Evolutionary conservation across 768 basidiomycete species (phyloP).

Genomic region (Podaxis sp.): DNA sequence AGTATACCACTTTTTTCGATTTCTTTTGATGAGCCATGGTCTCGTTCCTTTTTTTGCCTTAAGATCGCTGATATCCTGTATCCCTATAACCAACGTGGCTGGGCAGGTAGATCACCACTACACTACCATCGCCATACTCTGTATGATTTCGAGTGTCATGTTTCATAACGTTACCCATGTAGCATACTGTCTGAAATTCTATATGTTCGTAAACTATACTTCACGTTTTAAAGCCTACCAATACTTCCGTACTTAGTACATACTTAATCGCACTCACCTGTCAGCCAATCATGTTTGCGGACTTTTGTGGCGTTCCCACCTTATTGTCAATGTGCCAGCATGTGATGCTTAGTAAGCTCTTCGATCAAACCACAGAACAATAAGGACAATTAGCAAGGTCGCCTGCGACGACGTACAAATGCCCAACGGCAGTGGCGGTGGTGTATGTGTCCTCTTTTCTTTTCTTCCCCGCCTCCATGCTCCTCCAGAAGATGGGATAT

Average conservation of each 20-base stretch:
- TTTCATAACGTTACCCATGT: constrained; percentile 14
- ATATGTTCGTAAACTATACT: background rate
- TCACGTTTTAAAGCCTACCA: background rate
- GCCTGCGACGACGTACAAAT: constrained; percentile 23
- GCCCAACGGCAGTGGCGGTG: background rate
- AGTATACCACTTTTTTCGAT: background rate
- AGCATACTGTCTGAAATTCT: constrained; percentile 16
- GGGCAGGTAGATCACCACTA: background rate
- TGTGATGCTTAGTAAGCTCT: constrained; percentile 25
- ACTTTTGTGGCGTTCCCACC: constrained; percentile 11
- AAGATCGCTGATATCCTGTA: background rate
- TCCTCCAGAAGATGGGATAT: too few species aligned
- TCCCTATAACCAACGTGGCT: constrained; percentile 21
- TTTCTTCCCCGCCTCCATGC: constrained; percentile 1
- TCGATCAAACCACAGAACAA: constrained; percentile 25
- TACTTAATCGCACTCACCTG: background rate
- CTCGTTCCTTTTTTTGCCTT: constrained; percentile 13
- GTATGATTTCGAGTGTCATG: constrained; percentile 2
- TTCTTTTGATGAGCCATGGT: constrained; percentile 6
- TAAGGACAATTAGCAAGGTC: constrained; percentile 28
- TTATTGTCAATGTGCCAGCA: constrained; percentile 28
- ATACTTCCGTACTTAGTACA: background rate
- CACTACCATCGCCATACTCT: background rate
- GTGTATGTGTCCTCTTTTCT: constrained; percentile 18
- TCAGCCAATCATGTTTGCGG: background rate